phyloP scores from a whole-genome alignment of 2,329 filamentous ascomycete species.

The Penicillium sp. region DNA sequence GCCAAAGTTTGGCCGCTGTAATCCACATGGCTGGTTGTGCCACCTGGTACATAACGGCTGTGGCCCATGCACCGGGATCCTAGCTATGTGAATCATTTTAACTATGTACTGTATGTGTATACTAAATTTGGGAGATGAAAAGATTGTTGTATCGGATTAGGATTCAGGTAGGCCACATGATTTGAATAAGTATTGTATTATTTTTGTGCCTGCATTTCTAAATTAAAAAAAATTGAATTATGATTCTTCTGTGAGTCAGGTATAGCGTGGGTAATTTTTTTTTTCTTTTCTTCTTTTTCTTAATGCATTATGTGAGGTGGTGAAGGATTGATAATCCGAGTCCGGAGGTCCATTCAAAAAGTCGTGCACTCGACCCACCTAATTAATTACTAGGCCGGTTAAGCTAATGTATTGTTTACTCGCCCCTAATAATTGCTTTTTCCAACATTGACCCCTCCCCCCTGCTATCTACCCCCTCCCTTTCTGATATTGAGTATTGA shows the following conservation, averaged over 20 bases:
- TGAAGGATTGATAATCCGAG: not conserved
- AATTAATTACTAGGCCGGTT: no score
- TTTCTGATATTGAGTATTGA: no score
- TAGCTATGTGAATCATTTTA: not conserved
- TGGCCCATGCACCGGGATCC: slow-evolving; percentile 3
- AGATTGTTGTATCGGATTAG: not conserved
- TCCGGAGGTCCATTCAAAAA: no score
- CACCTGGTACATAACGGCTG: slow-evolving; percentile 6
- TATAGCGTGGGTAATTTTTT: no score
- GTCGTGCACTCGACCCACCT: no score
- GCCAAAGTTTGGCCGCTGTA: not conserved
- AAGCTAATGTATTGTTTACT: no score
- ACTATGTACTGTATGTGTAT: not conserved
- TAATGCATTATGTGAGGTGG: not conserved
- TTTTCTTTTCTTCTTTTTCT: no score
- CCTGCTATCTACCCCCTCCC: no score
- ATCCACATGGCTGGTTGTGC: not conserved
- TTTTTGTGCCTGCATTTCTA: not conserved
- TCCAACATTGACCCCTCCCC: no score
- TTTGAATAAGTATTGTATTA: not conserved
- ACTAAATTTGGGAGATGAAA: not conserved
- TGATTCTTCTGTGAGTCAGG: not conserved
- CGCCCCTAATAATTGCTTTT: no score
- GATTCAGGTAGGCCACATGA: not conserved
- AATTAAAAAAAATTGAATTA: not conserved